These are phyloP conservation scores for Thecaphora thlaspeos DNA, from an alignment of 1,284 basidiomycete genomes.

Conservation along the genomic window DNA sequence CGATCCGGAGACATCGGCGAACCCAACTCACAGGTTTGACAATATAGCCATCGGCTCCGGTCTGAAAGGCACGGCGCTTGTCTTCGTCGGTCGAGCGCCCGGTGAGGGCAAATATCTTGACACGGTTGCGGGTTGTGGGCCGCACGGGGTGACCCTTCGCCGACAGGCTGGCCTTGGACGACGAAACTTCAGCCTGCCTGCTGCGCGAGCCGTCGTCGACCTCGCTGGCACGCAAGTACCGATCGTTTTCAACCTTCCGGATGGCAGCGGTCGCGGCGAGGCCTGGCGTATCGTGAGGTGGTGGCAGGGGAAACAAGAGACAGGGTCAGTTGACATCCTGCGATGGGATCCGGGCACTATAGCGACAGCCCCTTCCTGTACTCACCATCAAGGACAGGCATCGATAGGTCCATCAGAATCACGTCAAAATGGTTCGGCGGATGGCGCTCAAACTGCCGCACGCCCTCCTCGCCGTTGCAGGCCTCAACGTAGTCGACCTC, in stretches of 20 bases:
- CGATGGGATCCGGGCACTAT: too few relatives aligned
- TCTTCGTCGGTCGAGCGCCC: slow-evolving; percentile 90
- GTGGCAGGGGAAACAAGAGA: too few relatives aligned
- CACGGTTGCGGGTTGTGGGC: slow-evolving; percentile 15
- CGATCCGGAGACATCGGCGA: too few relatives aligned
- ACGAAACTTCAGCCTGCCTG: too few relatives aligned
- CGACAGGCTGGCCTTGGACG: too few relatives aligned
- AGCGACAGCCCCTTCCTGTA: too few relatives aligned
- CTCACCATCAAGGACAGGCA: slow-evolving; percentile 79
- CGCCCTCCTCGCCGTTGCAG: slow-evolving; percentile 44
- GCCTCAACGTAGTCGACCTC: slow-evolving; percentile 42
- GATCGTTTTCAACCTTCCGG: slow-evolving; percentile 70
- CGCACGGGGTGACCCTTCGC: too few relatives aligned
- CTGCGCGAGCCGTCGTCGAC: too few relatives aligned
- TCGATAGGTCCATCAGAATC: slow-evolving; percentile 73
- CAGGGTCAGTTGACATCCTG: too few relatives aligned
- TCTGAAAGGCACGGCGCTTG: slow-evolving; percentile 83
- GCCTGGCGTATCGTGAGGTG: too few relatives aligned
- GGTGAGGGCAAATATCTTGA: slow-evolving; percentile 82
- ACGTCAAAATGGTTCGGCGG: slow-evolving; percentile 41
- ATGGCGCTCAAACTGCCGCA: slow-evolving; percentile 27
- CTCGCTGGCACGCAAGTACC: slow-evolving; percentile 49
- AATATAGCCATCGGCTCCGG: slow-evolving; percentile 91
- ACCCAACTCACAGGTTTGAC: slow-evolving; percentile 59
- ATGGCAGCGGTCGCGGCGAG: slow-evolving; percentile 80